These are phyloP conservation scores for Colletotrichum limetticola DNA, from an alignment of 2,329 filamentous ascomycete genomes.

Conservation along the genomic window DNA sequence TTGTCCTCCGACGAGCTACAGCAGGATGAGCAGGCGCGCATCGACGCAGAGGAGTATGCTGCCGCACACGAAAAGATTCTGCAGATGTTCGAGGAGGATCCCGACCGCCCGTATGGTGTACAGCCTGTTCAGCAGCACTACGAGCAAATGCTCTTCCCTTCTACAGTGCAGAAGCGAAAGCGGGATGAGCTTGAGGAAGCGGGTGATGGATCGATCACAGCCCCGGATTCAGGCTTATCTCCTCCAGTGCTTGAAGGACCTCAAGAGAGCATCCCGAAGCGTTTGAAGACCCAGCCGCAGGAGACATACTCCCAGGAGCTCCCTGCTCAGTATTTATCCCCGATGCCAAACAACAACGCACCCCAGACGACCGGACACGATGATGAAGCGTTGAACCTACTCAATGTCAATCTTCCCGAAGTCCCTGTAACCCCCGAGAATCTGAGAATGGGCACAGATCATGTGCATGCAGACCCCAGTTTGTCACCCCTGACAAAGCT, in stretches of 20 bases:
- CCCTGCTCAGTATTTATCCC: neutral
- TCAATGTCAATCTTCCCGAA: neutral
- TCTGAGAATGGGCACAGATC: neutral
- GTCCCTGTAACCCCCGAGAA: neutral
- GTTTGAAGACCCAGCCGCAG: neutral
- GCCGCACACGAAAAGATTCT: neutral
- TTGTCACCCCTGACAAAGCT: neutral
- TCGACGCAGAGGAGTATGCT: neutral
- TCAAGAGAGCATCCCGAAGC: neutral
- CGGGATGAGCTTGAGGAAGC: neutral
- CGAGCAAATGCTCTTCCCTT: neutral
- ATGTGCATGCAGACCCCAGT: neutral
- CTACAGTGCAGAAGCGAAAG: neutral
- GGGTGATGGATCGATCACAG: neutral
- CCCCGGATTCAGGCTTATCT: neutral
- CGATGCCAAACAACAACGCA: neutral
- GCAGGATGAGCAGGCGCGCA: neutral
- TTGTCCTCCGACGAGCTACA: neutral
- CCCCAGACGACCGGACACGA: neutral
- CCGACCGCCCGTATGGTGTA: constrained; percentile 4
- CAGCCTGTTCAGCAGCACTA: constrained; percentile 19
- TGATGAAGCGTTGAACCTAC: neutral
- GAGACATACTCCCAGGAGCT: neutral
- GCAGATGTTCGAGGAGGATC: neutral
- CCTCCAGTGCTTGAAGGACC: neutral